Conservation (phyloP, 768 basidiomycete species). For the Auricularia heimuer region DNA sequence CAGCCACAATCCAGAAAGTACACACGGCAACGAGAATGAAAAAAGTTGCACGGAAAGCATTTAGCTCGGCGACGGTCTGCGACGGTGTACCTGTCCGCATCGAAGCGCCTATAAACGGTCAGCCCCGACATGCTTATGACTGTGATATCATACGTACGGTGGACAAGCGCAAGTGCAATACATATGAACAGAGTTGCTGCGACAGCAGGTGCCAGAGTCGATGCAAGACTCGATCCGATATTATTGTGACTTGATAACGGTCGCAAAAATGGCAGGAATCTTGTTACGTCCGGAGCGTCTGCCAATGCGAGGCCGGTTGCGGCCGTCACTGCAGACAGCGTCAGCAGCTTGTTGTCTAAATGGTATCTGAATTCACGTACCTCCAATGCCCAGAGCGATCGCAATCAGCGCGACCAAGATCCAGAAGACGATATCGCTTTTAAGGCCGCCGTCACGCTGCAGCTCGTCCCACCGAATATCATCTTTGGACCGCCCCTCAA, state of each 20-base stretch:
- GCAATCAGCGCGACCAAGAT: constrained; percentile 39
- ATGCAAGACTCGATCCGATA: constrained; percentile 53
- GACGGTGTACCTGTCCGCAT: constrained; percentile 50
- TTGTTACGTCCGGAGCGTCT: constrained; percentile 61
- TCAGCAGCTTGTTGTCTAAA: background rate
- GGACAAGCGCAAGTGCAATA: constrained; percentile 41
- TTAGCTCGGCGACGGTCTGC: constrained; percentile 49
- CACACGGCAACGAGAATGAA: constrained; percentile 43
- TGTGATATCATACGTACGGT: constrained; percentile 35
- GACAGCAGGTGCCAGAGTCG: constrained; percentile 57
- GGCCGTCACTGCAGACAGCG: constrained; percentile 46
- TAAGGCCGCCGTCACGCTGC: constrained; percentile 42
- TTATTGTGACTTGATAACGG: constrained; percentile 39
- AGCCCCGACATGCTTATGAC: background rate
- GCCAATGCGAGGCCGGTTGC: constrained; percentile 57
- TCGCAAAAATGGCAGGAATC: constrained; percentile 57
- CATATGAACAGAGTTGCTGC: constrained; percentile 48
- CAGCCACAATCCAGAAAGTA: constrained; percentile 50
- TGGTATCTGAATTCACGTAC: constrained; percentile 25
- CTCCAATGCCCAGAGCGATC: constrained; percentile 42
- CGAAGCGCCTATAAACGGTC: constrained; percentile 35
- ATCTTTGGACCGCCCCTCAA: constrained; percentile 74
- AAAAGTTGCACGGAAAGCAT: constrained; percentile 56
- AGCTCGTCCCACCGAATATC: constrained; percentile 75
- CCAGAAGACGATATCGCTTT: constrained; percentile 49